Evolutionary conservation across 768 basidiomycete genomes (phyloP).

Genomic region (Russula griseocarnosa): DNA sequence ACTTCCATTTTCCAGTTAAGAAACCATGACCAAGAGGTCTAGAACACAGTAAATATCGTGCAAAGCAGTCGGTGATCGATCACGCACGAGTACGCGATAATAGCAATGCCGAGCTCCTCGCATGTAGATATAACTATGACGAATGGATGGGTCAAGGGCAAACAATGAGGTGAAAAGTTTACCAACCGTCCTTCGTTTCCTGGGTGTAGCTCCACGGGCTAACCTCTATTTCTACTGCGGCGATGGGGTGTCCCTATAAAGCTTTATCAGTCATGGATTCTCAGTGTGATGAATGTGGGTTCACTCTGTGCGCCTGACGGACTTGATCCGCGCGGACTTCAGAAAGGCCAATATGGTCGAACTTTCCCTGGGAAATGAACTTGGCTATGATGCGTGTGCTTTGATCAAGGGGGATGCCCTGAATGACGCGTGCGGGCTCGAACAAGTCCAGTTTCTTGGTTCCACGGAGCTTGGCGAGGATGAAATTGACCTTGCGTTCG

Average conservation of each 20-base stretch:
- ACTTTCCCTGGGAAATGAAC: constrained; percentile 51
- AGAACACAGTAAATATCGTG: neutral
- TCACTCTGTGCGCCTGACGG: constrained; percentile 33
- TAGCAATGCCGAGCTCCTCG: constrained; percentile 50
- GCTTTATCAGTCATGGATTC: neutral
- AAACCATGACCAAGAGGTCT: constrained; percentile 51
- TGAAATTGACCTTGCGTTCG: constrained; percentile 23
- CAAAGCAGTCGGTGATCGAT: neutral
- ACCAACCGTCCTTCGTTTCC: constrained; percentile 45
- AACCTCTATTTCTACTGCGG: constrained; percentile 63
- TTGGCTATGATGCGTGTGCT: constrained; percentile 41
- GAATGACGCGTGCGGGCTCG: constrained; percentile 49
- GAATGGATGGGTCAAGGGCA: neutral
- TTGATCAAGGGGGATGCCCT: constrained; percentile 45
- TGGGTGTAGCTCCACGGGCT: constrained; percentile 59
- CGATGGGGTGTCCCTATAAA: constrained; percentile 35
- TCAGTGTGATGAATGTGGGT: constrained; percentile 41
- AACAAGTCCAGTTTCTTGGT: constrained; percentile 59
- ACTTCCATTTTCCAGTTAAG: constrained; percentile 42
- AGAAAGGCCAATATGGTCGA: constrained; percentile 57
- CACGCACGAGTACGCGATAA: constrained; percentile 51
- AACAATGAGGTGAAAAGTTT: neutral
- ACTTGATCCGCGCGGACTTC: constrained; percentile 52
- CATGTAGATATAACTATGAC: constrained; percentile 48
- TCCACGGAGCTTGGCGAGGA: constrained; percentile 40